These are phyloP conservation scores for Fusarium circinatum DNA, from an alignment of 2,329 filamentous ascomycete species.

Conservation along the genomic window DNA sequence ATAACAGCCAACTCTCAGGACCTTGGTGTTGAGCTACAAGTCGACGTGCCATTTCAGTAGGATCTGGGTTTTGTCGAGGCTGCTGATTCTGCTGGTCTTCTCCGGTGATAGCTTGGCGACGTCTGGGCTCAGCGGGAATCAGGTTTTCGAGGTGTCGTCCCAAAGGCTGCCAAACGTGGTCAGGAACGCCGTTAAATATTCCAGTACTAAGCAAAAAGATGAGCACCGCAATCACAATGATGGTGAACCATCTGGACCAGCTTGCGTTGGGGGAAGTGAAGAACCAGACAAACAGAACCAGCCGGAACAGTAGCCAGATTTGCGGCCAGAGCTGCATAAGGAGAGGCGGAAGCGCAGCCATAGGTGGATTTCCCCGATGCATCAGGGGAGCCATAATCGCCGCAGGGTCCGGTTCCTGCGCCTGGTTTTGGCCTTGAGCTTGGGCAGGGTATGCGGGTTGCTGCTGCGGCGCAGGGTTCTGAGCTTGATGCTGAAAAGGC, in stretches of 20 bases:
- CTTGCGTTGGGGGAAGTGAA: slow-evolving; percentile 68
- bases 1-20: slow-evolving; percentile 47
- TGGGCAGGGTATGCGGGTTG: slow-evolving; percentile 41
- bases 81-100: slow-evolving; percentile 34
- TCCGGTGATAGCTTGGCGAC: slow-evolving; percentile 36
- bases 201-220: slow-evolving; percentile 71
- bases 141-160: slow-evolving; percentile 68
- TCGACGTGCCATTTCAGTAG: slow-evolving; percentile 63
- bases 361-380: slow-evolving; percentile 55
- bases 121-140: slow-evolving; percentile 61
- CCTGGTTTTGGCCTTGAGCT: slow-evolving; percentile 28
- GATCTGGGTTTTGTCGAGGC: slow-evolving; percentile 52
- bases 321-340: slow-evolving; percentile 64
- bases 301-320: slow-evolving; percentile 68
- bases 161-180: slow-evolving; percentile 66
- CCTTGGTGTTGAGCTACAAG: slow-evolving; percentile 56
- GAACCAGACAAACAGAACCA: slow-evolving; percentile 71
- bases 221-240: slow-evolving; percentile 63
- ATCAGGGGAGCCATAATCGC: slow-evolving; percentile 36
- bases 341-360: slow-evolving; percentile 47
- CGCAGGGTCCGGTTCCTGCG: slow-evolving; percentile 43
- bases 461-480: slow-evolving; percentile 39
- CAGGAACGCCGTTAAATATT: slow-evolving; percentile 64
- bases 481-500: slow-evolving; percentile 27
- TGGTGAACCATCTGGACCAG: slow-evolving; percentile 68